Evolutionary conservation across 2,329 filamentous ascomycete genomes (phyloP).

Genomic region (Calycina marina): DNA sequence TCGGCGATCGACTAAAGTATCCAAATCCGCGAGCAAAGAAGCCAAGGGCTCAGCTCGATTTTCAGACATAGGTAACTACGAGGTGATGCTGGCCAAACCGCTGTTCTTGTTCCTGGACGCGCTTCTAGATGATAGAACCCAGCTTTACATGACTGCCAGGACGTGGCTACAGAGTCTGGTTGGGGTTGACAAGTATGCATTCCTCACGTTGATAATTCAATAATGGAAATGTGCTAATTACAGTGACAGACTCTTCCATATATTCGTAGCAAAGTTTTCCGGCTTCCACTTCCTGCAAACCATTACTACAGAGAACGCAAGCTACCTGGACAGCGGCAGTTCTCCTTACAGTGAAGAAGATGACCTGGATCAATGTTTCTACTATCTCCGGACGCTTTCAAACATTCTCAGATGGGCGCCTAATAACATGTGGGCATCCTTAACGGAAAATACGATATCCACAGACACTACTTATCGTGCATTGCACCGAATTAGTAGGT

Average conservation of each 20-base stretch:
- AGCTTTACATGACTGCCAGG: slow-evolving; percentile 62
- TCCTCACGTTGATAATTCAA: not conserved
- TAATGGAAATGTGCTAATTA: slow-evolving; percentile 12
- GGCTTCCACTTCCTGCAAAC: slow-evolving; percentile 36
- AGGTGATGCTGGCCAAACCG: slow-evolving; percentile 65
- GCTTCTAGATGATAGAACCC: slow-evolving; percentile 55
- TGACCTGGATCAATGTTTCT: slow-evolving; percentile 62
- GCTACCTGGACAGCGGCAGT: slow-evolving; percentile 11
- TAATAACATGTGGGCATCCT: slow-evolving; percentile 53
- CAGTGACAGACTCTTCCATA: slow-evolving; percentile 37
- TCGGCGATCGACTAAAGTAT: slow-evolving; percentile 33
- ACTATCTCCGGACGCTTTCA: slow-evolving; percentile 61
- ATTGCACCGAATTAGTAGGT: slow-evolving; percentile 37
- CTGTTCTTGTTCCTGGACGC: slow-evolving; percentile 71
- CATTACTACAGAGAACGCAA: slow-evolving; percentile 7
- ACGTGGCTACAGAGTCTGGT: slow-evolving; percentile 62
- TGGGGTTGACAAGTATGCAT: slow-evolving; percentile 44
- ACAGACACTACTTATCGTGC: slow-evolving; percentile 31
- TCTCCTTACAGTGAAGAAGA: slow-evolving; percentile 37
- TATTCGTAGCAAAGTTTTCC: slow-evolving; percentile 44
- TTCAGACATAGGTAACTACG: slow-evolving; percentile 46
- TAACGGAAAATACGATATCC: slow-evolving; percentile 47
- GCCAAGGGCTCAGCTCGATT: slow-evolving; percentile 27
- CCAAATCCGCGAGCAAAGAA: slow-evolving; percentile 29
- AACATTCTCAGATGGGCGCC: slow-evolving; percentile 57